These are phyloP conservation scores for Fraxinus greggii DNA, from an alignment of 305 asterid species.

Conservation along the genomic window DNA sequence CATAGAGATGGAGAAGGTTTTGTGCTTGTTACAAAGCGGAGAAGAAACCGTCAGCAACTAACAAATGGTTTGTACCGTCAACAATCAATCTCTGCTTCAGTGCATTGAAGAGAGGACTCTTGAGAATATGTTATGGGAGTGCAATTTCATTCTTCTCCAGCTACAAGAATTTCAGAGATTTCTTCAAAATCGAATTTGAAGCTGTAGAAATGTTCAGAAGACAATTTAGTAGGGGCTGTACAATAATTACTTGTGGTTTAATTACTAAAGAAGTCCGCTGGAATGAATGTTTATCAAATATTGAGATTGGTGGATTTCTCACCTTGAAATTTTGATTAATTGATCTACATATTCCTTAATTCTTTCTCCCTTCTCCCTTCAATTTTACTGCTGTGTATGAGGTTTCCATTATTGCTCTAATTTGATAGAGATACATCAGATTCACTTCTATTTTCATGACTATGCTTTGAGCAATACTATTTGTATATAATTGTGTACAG, in stretches of 20 bases:
- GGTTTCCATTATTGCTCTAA: constrained; percentile 17
- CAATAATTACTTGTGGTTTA: background rate
- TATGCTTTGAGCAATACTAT: background rate
- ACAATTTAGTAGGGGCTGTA: constrained; percentile 16
- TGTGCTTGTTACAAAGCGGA: constrained; percentile 79
- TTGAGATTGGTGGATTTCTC: constrained; percentile 26
- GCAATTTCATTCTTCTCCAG: constrained; percentile 14
- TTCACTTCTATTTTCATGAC: constrained; percentile 4
- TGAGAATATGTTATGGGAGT: constrained; percentile 17
- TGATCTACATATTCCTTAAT: constrained; percentile 32
- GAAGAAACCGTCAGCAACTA: constrained; percentile 82
- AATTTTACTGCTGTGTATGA: constrained; percentile 18
- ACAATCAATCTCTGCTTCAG: constrained; percentile 85
- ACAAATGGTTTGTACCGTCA: constrained; percentile 61
- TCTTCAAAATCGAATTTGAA: constrained; percentile 17
- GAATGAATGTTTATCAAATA: constrained; percentile 17
- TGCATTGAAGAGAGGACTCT: constrained; percentile 48
- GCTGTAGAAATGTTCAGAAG: constrained; percentile 15
- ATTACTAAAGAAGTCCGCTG: constrained; percentile 16
- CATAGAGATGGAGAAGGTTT: constrained; percentile 84
- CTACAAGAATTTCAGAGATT: background rate
- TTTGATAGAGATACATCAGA: constrained; percentile 24
- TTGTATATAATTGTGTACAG: background rate
- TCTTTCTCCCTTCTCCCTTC: constrained; percentile 22
- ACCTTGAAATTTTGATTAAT: constrained; percentile 35